Evolutionary conservation across 768 basidiomycete genomes (phyloP).

Genomic region (Lentinula aciculospora): DNA sequence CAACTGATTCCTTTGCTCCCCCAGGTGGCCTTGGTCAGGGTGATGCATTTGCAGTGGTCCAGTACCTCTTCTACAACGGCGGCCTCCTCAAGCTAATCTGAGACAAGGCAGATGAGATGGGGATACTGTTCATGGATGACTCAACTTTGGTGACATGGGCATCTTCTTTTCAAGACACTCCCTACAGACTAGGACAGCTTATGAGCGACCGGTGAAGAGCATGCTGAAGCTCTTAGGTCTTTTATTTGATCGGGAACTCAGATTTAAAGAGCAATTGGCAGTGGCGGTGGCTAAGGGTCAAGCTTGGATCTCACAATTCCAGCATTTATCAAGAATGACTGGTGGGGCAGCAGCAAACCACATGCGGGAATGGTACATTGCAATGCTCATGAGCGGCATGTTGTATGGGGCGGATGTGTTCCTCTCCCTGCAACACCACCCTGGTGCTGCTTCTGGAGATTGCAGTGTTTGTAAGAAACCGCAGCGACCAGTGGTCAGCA

Average conservation of each 20-base stretch:
- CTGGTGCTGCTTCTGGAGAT: background rate
- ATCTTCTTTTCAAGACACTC: slow-evolving; percentile 4
- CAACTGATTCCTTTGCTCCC: slow-evolving; percentile 12
- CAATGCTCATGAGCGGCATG: background rate
- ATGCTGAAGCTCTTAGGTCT: slow-evolving; percentile 2
- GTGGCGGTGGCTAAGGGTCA: slow-evolving; percentile 10
- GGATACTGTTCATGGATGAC: slow-evolving; percentile 16
- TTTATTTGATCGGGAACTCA: background rate
- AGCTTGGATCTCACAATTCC: slow-evolving; percentile 7
- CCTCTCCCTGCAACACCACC: background rate
- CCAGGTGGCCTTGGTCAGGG: slow-evolving; percentile 21
- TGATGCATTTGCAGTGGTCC: slow-evolving; percentile 16
- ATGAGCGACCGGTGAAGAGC: slow-evolving; percentile 10
- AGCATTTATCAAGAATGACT: background rate
- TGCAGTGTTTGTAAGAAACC: background rate
- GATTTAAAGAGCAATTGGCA: slow-evolving; percentile 8
- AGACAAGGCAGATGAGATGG: background rate
- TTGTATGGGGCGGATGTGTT: background rate
- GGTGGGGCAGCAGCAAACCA: slow-evolving; percentile 1
- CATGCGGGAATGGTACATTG: slow-evolving; percentile 8
- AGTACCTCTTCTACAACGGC: slow-evolving; percentile 20
- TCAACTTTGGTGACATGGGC: slow-evolving; percentile 6
- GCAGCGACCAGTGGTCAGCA: background rate
- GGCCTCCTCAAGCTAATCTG: slow-evolving; percentile 14
- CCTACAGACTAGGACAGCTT: slow-evolving; percentile 6